A percentile compares a stretch with the other conserved stretches of the same genome.
Conservation (phyloP, 2,329 filamentous ascomycete genomes). For the Dactylellina drechsleri region DNA sequence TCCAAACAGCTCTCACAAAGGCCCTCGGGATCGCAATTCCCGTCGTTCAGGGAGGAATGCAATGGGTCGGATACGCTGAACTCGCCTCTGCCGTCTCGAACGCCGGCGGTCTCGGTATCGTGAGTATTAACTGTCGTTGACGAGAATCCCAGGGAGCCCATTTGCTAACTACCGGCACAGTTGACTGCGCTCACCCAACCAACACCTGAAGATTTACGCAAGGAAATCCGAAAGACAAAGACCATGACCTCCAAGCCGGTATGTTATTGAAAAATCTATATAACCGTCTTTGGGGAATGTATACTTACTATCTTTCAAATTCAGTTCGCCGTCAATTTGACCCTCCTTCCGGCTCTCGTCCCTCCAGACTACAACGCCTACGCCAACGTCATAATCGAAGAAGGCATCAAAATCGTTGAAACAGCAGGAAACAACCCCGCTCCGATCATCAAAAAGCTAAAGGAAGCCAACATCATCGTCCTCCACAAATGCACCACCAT, state of each 20-base stretch:
- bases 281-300: not conserved
- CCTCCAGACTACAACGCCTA: conserved; percentile 93
- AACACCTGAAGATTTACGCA: conserved; percentile 87
- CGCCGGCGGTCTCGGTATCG: conserved; percentile 81
- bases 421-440: conserved; percentile 91
- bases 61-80: conserved; percentile 84
- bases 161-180: conserved; percentile 16
- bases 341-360: conserved; percentile 86
- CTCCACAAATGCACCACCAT: conserved; percentile 99
- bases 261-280: not conserved
- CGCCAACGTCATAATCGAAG: conserved; percentile 90
- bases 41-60: conserved; percentile 86
- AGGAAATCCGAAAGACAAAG: conserved; percentile 88
- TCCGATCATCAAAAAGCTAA: conserved; percentile 88
- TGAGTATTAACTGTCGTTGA: conserved; percentile 56
- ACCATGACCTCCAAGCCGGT: conserved; percentile 76
- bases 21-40: conserved; percentile 68
- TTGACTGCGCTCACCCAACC: conserved; percentile 92
- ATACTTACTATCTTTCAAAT: conserved; percentile 1
- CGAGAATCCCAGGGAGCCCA: not conserved
- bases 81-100: conserved; percentile 80
- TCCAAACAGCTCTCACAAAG: conserved; percentile 54
- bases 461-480: conserved; percentile 76
- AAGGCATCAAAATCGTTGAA: conserved; percentile 83
- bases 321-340: conserved; percentile 89